Evolutionary conservation across 106 monocot species (phyloP).

Genomic region (Acanthochlamys bracteata): DNA sequence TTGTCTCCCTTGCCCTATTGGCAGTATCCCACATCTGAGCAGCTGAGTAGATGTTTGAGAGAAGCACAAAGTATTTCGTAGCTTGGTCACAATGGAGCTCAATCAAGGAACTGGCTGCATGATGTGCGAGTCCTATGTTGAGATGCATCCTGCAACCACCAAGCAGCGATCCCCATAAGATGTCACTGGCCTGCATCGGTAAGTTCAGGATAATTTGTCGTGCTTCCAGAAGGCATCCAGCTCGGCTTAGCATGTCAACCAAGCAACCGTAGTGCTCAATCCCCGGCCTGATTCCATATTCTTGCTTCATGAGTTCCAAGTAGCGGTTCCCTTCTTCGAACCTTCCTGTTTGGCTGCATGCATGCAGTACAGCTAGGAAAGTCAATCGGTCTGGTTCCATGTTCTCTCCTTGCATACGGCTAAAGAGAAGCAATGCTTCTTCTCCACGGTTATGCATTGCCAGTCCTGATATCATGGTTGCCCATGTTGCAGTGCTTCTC

Average conservation of each 20-base stretch:
- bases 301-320: conserved; percentile 17
- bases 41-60: conserved; percentile 24
- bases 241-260: conserved; percentile 29
- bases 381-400: conserved; percentile 25
- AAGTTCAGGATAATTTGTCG: conserved; percentile 18
- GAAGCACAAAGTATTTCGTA: conserved; percentile 17
- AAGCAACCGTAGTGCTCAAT: conserved; percentile 40
- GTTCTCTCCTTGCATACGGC: conserved; percentile 10
- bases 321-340: conserved; percentile 12
- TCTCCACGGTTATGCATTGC: conserved; percentile 13
- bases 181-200: conserved; percentile 25
- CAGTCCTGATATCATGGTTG: conserved; percentile 28
- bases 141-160: conserved; percentile 16
- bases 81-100: conserved; percentile 16
- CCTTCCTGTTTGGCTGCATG: conserved; percentile 22
- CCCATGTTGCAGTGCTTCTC: conserved; percentile 27
- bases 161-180: conserved; percentile 21
- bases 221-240: conserved; percentile 14
- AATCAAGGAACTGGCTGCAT: conserved; percentile 8
- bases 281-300: conserved; percentile 15
- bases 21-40: conserved; percentile 13
- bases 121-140: conserved; percentile 15
- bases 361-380: conserved; percentile 21
- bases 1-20: neutral
- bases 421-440: conserved; percentile 21